Conservation (phyloP, 2,329 filamentous ascomycete species). For the Exophiala xenobiotica region DNA sequence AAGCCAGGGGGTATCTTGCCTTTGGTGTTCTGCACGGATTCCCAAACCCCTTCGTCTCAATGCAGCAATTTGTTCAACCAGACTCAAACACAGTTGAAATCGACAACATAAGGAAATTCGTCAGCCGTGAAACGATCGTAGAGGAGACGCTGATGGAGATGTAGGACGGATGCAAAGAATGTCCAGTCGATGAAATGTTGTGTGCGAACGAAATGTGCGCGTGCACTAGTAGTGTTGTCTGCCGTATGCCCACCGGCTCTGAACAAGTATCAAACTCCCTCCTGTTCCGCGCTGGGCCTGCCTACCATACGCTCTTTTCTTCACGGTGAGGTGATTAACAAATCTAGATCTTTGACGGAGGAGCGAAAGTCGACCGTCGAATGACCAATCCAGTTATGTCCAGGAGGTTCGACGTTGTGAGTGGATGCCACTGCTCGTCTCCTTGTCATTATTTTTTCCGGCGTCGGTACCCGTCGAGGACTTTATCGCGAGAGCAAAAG, state of each 20-base stretch:
- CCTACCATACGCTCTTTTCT: background rate
- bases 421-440: background rate
- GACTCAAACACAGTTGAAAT: background rate
- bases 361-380: too few species aligned
- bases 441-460: slow-evolving; percentile 3
- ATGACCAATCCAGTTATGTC: too few species aligned
- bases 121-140: slow-evolving; percentile 1
- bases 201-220: background rate
- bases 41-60: background rate
- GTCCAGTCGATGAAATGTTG: too few species aligned
- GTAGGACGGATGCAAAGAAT: background rate
- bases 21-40: too few species aligned
- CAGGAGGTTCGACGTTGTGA: too few species aligned
- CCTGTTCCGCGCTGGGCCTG: background rate
- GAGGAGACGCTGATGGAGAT: background rate
- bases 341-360: background rate
- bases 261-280: background rate
- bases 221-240: background rate
- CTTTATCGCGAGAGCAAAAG: slow-evolving; percentile 4
- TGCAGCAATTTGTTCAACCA: background rate
- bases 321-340: slow-evolving; percentile 1
- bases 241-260: background rate
- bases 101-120: background rate
- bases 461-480: slow-evolving; percentile 4
- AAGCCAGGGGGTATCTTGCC: too few species aligned